Conservation (phyloP, 192 early-diverging fungal species). For the Coemansia reversa region DNA sequence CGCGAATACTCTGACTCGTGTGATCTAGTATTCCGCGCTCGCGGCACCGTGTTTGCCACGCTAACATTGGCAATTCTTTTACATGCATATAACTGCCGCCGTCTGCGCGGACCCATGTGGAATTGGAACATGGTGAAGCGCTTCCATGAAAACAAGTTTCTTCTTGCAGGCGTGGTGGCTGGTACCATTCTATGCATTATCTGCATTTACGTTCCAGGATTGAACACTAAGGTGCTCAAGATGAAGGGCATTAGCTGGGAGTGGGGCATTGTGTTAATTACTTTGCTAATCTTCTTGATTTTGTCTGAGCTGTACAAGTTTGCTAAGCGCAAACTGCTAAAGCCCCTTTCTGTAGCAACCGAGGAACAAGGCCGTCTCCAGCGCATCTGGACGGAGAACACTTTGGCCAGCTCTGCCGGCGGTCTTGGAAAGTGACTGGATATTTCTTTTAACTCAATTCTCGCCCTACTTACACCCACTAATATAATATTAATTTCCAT, state of each 20-base stretch:
- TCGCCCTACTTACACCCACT: neutral
- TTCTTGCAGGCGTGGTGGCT: constrained; percentile 48
- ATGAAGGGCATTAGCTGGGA: constrained; percentile 67
- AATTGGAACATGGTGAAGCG: constrained; percentile 42
- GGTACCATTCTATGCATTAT: constrained; percentile 58
- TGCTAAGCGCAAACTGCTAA: constrained; percentile 54
- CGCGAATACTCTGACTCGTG: constrained; percentile 53
- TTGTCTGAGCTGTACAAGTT: constrained; percentile 70
- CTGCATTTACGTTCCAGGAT: constrained; percentile 66
- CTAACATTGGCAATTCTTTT: constrained; percentile 70
- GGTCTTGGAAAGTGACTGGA: constrained; percentile 22
- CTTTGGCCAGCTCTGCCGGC: constrained; percentile 27
- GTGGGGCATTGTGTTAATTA: constrained; percentile 66
- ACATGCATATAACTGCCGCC: constrained; percentile 76
- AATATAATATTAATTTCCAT: constrained; percentile 1
- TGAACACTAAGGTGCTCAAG: constrained; percentile 64
- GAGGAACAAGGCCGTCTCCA: constrained; percentile 47
- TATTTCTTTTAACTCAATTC: neutral
- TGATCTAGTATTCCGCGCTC: constrained; percentile 67
- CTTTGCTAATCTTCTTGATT: constrained; percentile 62
- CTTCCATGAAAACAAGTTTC: constrained; percentile 56
- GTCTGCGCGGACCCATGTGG: constrained; percentile 65
- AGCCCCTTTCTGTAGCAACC: constrained; percentile 41
- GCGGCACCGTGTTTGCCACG: constrained; percentile 68
- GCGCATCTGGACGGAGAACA: constrained; percentile 56